Base-by-base conservation (phyloP, 176 grass and related monocot genomes). In the Triticum turgidum region DNA sequence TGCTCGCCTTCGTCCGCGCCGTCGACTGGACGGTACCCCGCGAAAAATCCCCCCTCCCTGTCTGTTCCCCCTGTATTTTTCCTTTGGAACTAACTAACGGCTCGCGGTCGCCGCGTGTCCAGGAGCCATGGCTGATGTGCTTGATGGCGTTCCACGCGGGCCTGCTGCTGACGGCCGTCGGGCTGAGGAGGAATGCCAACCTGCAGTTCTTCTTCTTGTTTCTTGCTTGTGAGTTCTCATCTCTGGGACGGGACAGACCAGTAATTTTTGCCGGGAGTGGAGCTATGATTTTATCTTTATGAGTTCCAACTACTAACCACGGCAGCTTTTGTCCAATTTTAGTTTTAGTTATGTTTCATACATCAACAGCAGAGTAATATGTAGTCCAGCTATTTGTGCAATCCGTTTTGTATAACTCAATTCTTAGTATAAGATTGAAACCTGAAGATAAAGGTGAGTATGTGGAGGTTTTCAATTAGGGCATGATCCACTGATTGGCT, bases 101-200 rank as follows among this genome's bases (percentile, higher is more conserved):
- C 18, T 51, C 20, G 24, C 73, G 34, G 2, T 64, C 32, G 10
- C 3, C 30, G 9, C 33, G 47, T 42, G 8, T 65, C 25, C 84
- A 95, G 93, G 93, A 95, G n/a, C 91, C 93, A 80, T 95, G 91
- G 91, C 85, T 95, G 84, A 29, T 92, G 35, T 84, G 91, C 82
- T 66, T 95, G 65, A 86, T 95, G 80, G 71, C 82, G 51, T 89
- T 95, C 81, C 89, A 92, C 41, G 61, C 74, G 83, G 56, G 59
- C 87, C 65, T 91, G 83, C 81, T 95, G 20, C 77, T 93, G 59
- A 72, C 65, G 65, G 89, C 89, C 59, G 79, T 92, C 44, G 51
- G 85, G 34, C 44, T 86, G 35, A 91, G 91, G 91, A 92, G 80
- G 77, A 86, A 83, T 18, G 65, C 89, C 9, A 95, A 95, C 11